Base-by-base conservation (phyloP, 805 yeast genomes). In the Starmerella stigmatis region DNA sequence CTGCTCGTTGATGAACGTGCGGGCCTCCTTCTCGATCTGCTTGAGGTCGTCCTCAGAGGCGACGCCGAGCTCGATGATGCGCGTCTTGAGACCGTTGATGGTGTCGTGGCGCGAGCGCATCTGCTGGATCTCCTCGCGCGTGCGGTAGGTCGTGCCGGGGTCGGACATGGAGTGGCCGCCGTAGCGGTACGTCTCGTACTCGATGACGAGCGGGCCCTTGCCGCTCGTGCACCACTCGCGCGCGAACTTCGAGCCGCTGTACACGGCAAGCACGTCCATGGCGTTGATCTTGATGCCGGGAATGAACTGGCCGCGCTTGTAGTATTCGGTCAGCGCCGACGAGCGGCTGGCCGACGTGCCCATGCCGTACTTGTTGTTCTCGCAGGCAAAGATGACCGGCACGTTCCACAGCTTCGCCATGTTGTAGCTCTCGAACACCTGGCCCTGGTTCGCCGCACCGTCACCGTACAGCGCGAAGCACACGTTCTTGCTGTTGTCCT, bases 101-200 rank as follows among this genome's bases (percentile, higher is more conserved):
- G 97, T 96, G 68, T 92, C 98, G 67, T 83, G 86, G 75, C 86
- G 83, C 35, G 97, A 86, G 75, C 98, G 84, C 96, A 92, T 88
- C 74, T 89, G 89, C 73, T 88, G 96, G 58, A 92, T 92, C 74
- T 92, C 98, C 73, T 92, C 98, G 75, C 98, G 88, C 64, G 98
- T 92, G 79, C 98, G 83, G 81, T 92, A 92, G 57, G 98, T 92
- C 68, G 98, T 92, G 76, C 98, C 98, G 62, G 98, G 98, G 72
- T 92, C 98, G 58, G 97, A 89, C 97, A 92, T 92, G 58, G 98
- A 92, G 79, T 92, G 98, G 68, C 98, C 98, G 74, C 97, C 97
- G 68, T 92, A 92, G 76, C 98, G 83, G 74, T 92, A 92, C 59
- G 98, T 92, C 74, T 88, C 96, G 71, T 82, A 92, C 75, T 92